Percentiles rank a stretch among this genome's conserved stretches.
These are phyloP conservation scores for Penicillium argentinense DNA, from an alignment of 495 filamentous ascomycete genomes.

Conservation along the genomic window DNA sequence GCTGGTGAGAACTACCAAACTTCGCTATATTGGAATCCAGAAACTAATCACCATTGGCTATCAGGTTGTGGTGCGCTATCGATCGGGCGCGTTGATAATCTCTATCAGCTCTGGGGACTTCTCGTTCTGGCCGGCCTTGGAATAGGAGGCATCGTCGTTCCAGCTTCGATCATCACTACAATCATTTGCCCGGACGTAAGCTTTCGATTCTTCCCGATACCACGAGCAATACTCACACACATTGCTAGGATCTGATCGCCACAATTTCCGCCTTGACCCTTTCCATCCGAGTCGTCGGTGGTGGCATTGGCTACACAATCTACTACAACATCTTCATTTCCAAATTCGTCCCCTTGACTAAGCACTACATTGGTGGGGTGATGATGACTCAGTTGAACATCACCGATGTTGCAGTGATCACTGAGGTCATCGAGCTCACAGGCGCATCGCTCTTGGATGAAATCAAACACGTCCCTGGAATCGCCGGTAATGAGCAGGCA, in stretches of 20 bases:
- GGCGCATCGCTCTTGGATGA: constrained; percentile 54
- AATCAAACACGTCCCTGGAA: constrained; percentile 54
- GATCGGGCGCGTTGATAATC: constrained; percentile 55
- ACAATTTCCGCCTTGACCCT: constrained; percentile 74
- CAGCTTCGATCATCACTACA: constrained; percentile 67
- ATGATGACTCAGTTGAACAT: constrained; percentile 56
- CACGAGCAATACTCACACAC: not conserved
- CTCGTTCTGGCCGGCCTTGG: constrained; percentile 65
- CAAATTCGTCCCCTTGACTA: constrained; percentile 58
- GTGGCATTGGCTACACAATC: constrained; percentile 67
- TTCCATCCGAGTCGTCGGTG: constrained; percentile 69
- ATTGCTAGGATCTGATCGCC: constrained; percentile 61
- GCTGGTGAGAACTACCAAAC: constrained; percentile 44
- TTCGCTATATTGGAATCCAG: not conserved
- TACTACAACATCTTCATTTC: constrained; percentile 76
- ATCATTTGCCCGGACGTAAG: constrained; percentile 67
- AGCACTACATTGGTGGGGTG: constrained; percentile 51
- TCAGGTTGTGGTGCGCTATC: constrained; percentile 62
- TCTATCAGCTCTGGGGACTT: constrained; percentile 60
- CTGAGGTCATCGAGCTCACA: constrained; percentile 56
- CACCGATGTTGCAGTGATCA: constrained; percentile 39
- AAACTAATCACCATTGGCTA: constrained; percentile 2
- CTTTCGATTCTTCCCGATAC: not conserved
- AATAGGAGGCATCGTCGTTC: constrained; percentile 73
- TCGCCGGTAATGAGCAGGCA: constrained; percentile 51